Evolutionary conservation across 1,284 basidiomycete species (phyloP).

Genomic region (Takashimella tepidaria): DNA sequence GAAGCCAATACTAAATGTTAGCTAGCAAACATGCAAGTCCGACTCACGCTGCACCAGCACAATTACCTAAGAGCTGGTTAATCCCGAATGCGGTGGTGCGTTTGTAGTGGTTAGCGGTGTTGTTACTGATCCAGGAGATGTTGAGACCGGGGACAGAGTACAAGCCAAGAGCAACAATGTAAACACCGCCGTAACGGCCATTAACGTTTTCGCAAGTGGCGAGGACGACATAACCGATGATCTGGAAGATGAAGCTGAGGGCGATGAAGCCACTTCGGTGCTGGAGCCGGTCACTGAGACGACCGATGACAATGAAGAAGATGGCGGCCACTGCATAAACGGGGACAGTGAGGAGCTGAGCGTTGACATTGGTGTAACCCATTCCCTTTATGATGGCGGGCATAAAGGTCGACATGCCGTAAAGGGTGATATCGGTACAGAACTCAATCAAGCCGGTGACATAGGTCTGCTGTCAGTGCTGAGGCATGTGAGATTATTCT

Average conservation of each 20-base stretch:
- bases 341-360: slow-evolving; percentile 27
- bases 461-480: slow-evolving; percentile 9
- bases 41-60: slow-evolving; percentile 16
- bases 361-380: slow-evolving; percentile 23
- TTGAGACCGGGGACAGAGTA: slow-evolving; percentile 19
- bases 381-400: slow-evolving; percentile 22
- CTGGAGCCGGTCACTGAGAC: slow-evolving; percentile 15
- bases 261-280: slow-evolving; percentile 19
- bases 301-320: slow-evolving; percentile 8
- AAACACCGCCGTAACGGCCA: slow-evolving; percentile 15
- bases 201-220: slow-evolving; percentile 3
- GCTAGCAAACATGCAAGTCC: not conserved
- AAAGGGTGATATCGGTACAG: slow-evolving; percentile 20
- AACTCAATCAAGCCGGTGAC: slow-evolving; percentile 23
- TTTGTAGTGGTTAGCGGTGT: slow-evolving; percentile 17
- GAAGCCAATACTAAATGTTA: slow-evolving; percentile 8
- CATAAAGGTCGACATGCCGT: slow-evolving; percentile 17
- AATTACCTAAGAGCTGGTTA: slow-evolving; percentile 26
- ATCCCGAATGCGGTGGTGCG: slow-evolving; percentile 17
- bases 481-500: not conserved
- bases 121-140: slow-evolving; percentile 14
- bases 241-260: slow-evolving; percentile 6
- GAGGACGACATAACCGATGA: slow-evolving; percentile 24
- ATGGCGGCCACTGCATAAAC: slow-evolving; percentile 17
- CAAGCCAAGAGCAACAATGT: slow-evolving; percentile 17